Evolutionary conservation across 208 protist species (phyloP).

Genomic region (Leishmania tropica): DNA sequence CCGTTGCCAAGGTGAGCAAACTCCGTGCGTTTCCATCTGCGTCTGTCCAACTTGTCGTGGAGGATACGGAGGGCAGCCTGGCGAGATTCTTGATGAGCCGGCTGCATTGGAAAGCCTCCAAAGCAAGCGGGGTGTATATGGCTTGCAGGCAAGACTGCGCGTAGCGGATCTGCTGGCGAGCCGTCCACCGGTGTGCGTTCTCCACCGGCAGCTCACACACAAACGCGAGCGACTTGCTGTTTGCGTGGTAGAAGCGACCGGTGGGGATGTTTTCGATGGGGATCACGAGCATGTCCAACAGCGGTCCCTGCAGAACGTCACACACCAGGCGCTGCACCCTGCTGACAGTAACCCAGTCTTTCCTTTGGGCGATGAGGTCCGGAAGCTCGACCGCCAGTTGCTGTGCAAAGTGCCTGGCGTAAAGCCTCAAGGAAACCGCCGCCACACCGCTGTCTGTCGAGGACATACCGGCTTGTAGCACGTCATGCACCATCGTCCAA

Average conservation of each 20-base stretch:
- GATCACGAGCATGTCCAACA: constrained; percentile 2
- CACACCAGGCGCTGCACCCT: constrained; percentile 17
- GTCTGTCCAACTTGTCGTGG: constrained; percentile 14
- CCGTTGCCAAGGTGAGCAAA: constrained; percentile 15
- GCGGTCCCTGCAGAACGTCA: constrained; percentile 12
- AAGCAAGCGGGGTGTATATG: not conserved
- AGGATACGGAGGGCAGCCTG: constrained; percentile 18
- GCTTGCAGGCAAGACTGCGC: constrained; percentile 17
- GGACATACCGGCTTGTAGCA: not conserved
- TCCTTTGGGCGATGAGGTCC: not conserved
- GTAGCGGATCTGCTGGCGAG: constrained; percentile 29
- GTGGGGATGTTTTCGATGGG: not conserved
- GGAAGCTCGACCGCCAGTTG: constrained; percentile 1
- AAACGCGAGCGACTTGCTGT: not conserved
- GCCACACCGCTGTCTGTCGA: not conserved
- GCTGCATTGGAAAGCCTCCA: not conserved
- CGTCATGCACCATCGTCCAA: not conserved
- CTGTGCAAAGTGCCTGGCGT: constrained; percentile 4
- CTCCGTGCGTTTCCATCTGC: constrained; percentile 14
- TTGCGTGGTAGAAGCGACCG: constrained; percentile 17
- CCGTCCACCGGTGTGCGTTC: constrained; percentile 28
- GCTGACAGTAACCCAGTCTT: constrained; percentile 15
- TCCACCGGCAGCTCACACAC: constrained; percentile 11
- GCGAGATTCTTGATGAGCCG: constrained; percentile 5
- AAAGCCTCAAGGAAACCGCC: not conserved